A percentile compares a stretch with the other conserved stretches of the same genome.
These are phyloP conservation scores for Metarhizium humberi DNA, from an alignment of 2,329 filamentous ascomycete species.

Conservation along the genomic window DNA sequence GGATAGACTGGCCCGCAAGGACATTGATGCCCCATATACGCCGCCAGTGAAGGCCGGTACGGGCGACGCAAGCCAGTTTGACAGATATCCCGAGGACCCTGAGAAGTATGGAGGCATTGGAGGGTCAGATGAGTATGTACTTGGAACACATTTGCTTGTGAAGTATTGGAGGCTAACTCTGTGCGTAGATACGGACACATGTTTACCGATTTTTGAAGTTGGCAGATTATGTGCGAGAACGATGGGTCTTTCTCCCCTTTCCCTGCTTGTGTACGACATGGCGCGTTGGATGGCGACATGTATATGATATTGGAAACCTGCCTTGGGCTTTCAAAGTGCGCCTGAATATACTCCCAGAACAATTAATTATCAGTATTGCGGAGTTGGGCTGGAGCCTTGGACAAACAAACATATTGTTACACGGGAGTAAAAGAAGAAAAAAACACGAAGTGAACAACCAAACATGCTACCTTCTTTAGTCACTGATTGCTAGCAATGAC, in stretches of 20 bases:
- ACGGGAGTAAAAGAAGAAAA: neutral
- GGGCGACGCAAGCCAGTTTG: constrained; percentile 94
- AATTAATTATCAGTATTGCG: neutral
- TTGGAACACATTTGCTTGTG: neutral
- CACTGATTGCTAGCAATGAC: neutral
- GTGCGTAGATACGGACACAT: constrained; percentile 56
- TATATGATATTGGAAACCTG: neutral
- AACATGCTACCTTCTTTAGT: neutral
- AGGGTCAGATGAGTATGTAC: constrained; percentile 73
- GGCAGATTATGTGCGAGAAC: neutral
- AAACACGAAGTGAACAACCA: neutral
- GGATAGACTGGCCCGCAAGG: constrained; percentile 88
- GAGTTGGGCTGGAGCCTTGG: constrained; percentile 1
- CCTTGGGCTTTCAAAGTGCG: neutral
- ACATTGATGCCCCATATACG: constrained; percentile 96
- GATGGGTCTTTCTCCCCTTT: neutral
- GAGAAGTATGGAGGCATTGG: constrained; percentile 71
- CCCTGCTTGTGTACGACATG: neutral
- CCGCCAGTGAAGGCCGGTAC: constrained; percentile 89
- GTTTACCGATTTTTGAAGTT: constrained; percentile 62
- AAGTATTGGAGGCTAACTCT: constrained; percentile 9
- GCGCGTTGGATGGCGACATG: neutral
- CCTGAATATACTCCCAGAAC: neutral
- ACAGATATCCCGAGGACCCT: constrained; percentile 94
- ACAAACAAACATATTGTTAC: neutral